Evolutionary conservation across 352 stramenopile species (phyloP).

Genomic region (Saprolegnia diclina): DNA sequence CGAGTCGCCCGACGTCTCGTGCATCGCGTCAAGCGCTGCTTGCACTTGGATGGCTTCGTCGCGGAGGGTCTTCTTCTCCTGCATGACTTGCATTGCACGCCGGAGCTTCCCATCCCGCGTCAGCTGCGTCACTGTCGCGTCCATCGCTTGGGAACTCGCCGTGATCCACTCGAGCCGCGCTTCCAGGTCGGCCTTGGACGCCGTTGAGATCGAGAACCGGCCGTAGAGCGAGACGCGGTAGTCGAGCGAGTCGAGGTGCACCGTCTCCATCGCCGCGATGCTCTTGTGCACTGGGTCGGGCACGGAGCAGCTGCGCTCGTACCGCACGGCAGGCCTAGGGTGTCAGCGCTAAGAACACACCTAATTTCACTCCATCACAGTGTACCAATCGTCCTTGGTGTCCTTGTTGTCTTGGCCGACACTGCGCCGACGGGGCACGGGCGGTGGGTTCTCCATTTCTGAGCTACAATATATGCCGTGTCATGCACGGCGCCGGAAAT

Average conservation of each 20-base stretch:
- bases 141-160: background rate
- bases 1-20: background rate
- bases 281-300: background rate
- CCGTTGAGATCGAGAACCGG: slow-evolving; percentile 7
- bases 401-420: background rate
- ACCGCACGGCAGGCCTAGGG: too few species aligned
- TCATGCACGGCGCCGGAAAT: background rate
- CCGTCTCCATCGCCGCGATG: slow-evolving; percentile 5
- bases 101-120: background rate
- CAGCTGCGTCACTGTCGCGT: background rate
- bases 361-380: too few species aligned
- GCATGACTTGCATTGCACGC: slow-evolving; percentile 8
- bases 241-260: slow-evolving; percentile 10
- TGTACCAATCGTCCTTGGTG: too few species aligned
- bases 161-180: slow-evolving; percentile 10
- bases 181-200: background rate
- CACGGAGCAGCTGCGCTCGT: slow-evolving; percentile 3
- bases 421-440: background rate
- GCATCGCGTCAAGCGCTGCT: background rate
- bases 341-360: too few species aligned
- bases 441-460: background rate
- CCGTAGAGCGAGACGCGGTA: slow-evolving; percentile 11
- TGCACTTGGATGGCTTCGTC: slow-evolving; percentile 7
- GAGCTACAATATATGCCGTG: background rate
- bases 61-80: slow-evolving; percentile 1